Base-by-base conservation (phyloP, 176 grass and related monocot genomes). In the Puya raimondii region DNA sequence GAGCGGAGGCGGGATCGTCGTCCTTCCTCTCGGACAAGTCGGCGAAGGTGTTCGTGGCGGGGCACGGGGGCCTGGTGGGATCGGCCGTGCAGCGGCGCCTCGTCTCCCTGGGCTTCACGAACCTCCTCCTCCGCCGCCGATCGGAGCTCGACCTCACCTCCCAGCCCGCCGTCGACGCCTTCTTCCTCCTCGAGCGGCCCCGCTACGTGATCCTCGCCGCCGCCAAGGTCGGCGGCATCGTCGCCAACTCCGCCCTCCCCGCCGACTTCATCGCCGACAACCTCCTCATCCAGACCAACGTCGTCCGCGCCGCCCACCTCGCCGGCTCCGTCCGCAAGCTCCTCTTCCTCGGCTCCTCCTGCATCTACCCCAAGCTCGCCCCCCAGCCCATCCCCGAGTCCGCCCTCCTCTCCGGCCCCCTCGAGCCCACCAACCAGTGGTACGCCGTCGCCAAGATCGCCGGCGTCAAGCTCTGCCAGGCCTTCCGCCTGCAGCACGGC, bases 221-320 rank as follows among this genome's bases (percentile, higher is more conserved):
- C 33, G 90, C 90, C n/a, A 93, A 93, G 83, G 86, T 93, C 17
- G 86, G 90, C 15, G 90, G 90, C 77, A 93, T 93, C 78, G 82
- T 81, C 68, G 86, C 90, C 52, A 93, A 93, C 83, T 86, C 85
- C 67, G 79, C 90, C 74, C 89, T 79, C 75, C 86, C 86, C 3
- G 83, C 83, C 3, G 83, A 89, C 56, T 93, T 93, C 80, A 88
- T 93, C 80, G 81, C 74, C 48, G 86, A 77, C 58, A 93, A 93
- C 83, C 85, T 93, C 78, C 90, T 86, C 78, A 93, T 93, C 83
- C 90, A 93, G 90, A 89, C 78, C 71, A 89, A 93, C 74, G 80
- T 93, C 68, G 64, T 93, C 23, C 86, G 89, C 80, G 83, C 90
- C 10, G 86, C 90, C 3, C 78, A 89, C 49, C 67, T 61, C 42